Base-by-base conservation (phyloP, 768 basidiomycete genomes). In the Arthromyces matolae region DNA sequence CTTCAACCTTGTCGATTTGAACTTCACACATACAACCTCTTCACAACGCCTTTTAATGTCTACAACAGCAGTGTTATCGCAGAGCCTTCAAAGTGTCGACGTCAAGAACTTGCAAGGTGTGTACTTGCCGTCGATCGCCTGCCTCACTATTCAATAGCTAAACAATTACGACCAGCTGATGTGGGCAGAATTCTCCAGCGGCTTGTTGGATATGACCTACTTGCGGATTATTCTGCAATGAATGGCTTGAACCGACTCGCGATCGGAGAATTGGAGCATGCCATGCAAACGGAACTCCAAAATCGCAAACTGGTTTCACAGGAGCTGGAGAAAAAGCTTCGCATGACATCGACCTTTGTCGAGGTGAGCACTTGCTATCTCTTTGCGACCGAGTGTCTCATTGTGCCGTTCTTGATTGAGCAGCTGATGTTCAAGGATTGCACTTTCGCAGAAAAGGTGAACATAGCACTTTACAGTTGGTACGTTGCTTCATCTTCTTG, bases 391-490 rank as follows among this genome's bases (percentile, higher is more conserved):
- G 4, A 5, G 16, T 27, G 23, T 33, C 29, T 40, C 22, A 16
- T 7, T 2, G n/a, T 8, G 33, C 12, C 36, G 14, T 33, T 25
- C n/a, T 34, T 27, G 24, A 12, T n/a, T 41, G 3, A 10, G 22
- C 43, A 61, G 57, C 47, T 55, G 7, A 54, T 44, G 2, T 61
- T 55, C 36, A 33, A 39, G 5, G 43, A 46, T 9, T 51, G 46
- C 35, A 49, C 55, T 4, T 50, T 59, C 8, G 44, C 49, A 22
- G 52, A 52, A 27, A 59, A 59, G 23, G 32, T 23, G 13, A 42
- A 45, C 20, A 50, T 57, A 20, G 55, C 52, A 2, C 41, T 61
- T 10, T 59, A 54, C 42, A 53, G 49, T 13, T 59, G 57, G 57
- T 61, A 33, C 5, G 10, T 37, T 3, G n/a, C n/a, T n/a, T 8